phyloP scores from a whole-genome alignment of 2,329 filamentous ascomycete genomes.

The Tolypocladium capitatum region DNA sequence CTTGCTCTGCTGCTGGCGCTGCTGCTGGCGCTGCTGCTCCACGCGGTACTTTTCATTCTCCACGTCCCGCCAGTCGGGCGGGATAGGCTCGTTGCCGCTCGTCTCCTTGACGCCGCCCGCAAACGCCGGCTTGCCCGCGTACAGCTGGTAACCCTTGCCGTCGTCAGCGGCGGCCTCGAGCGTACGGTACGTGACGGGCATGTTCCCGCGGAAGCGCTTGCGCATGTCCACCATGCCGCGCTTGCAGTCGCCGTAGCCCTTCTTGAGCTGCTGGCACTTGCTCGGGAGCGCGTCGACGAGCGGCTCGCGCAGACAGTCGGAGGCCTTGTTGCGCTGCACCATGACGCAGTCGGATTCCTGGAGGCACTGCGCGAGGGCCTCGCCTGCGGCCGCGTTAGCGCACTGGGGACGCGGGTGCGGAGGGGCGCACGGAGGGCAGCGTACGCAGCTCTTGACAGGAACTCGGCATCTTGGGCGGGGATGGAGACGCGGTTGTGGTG shows the following conservation, averaged over 20 bases:
- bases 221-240: conserved; percentile 97
- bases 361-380: conserved; percentile 85
- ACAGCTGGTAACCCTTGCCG: conserved; percentile 54
- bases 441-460: conserved; percentile 94
- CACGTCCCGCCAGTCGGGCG: conserved; percentile 48
- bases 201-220: conserved; percentile 91
- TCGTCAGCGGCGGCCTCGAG: conserved; percentile 41
- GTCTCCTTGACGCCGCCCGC: conserved; percentile 49
- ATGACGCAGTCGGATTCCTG: conserved; percentile 95
- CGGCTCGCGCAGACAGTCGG: conserved; percentile 77
- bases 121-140: conserved; percentile 64
- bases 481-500: background rate
- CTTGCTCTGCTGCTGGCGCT: conserved; percentile 6
- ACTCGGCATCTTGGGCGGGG: conserved; percentile 58
- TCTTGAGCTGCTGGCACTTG: conserved; percentile 84
- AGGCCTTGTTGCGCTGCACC: conserved; percentile 72
- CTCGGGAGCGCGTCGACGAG: conserved; percentile 70
- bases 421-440: conserved; percentile 16
- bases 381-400: conserved; percentile 41
- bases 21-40: conserved; percentile 18
- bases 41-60: conserved; percentile 47
- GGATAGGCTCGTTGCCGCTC: conserved; percentile 51
- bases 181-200: conserved; percentile 57
- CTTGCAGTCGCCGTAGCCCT: conserved; percentile 89
- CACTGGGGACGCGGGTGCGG: background rate